Conservation (phyloP, 306 rosid species). For the Rosa persica region DNA sequence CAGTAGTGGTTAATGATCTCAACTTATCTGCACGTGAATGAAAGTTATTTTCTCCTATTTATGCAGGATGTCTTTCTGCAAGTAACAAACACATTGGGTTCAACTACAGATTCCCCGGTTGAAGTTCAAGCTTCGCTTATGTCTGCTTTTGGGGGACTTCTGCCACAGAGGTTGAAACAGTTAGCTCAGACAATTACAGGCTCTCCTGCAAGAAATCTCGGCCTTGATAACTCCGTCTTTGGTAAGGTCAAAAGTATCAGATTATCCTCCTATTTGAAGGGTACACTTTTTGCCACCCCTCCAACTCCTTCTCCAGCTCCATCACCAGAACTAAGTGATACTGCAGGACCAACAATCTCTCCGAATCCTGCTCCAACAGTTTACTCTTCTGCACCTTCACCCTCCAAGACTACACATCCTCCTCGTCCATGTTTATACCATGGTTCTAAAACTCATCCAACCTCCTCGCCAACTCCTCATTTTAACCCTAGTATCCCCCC, state of each 20-base stretch:
- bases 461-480: slow-evolving; percentile 37
- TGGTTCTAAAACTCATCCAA: slow-evolving; percentile 35
- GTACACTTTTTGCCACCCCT: slow-evolving; percentile 40
- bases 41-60: slow-evolving; percentile 13
- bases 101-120: slow-evolving; percentile 54
- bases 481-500: slow-evolving; percentile 41
- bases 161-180: slow-evolving; percentile 67
- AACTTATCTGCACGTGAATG: not conserved
- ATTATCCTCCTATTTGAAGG: slow-evolving; percentile 60
- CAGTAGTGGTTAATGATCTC: slow-evolving; percentile 2
- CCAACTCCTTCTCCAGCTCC: slow-evolving; percentile 80
- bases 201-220: slow-evolving; percentile 63
- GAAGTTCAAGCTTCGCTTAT: slow-evolving; percentile 69
- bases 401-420: slow-evolving; percentile 44
- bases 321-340: slow-evolving; percentile 41
- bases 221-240: slow-evolving; percentile 68
- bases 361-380: slow-evolving; percentile 42
- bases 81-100: slow-evolving; percentile 67
- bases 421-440: slow-evolving; percentile 51
- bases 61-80: slow-evolving; percentile 73
- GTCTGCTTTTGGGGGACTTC: slow-evolving; percentile 49
- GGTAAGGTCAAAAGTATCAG: slow-evolving; percentile 75
- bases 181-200: slow-evolving; percentile 59
- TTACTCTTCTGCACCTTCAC: slow-evolving; percentile 36
- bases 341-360: slow-evolving; percentile 25